Conservation (phyloP, 768 basidiomycete species). For the Naematelia encephala region DNA sequence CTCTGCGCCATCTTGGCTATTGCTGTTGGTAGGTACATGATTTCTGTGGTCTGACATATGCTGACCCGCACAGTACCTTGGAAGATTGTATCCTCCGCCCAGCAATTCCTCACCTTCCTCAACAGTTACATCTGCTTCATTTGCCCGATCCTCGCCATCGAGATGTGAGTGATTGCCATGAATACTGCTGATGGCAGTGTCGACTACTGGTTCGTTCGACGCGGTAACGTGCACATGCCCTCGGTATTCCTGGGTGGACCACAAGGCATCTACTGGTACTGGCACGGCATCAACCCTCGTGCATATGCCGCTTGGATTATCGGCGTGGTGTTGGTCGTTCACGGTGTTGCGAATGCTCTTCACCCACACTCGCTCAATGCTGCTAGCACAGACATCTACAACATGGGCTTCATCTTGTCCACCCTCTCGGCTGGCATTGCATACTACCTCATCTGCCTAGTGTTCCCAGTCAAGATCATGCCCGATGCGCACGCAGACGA, state of each 20-base stretch:
- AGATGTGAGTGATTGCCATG: too few species aligned
- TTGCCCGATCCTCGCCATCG: slow-evolving; percentile 14
- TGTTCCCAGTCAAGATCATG: slow-evolving; percentile 9
- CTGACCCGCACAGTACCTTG: slow-evolving; percentile 1
- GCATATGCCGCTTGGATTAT: slow-evolving; percentile 11
- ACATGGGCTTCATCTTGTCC: slow-evolving; percentile 16
- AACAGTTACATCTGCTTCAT: slow-evolving; percentile 18
- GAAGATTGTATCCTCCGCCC: slow-evolving; percentile 12
- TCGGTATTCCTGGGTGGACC: slow-evolving; percentile 4
- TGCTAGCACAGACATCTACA: slow-evolving; percentile 11
- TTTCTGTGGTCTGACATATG: background rate
- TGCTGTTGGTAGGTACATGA: too few species aligned
- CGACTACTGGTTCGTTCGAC: slow-evolving; percentile 13
- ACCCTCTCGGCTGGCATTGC: slow-evolving; percentile 1
- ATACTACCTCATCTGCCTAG: slow-evolving; percentile 13
- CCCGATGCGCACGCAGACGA: slow-evolving; percentile 7
- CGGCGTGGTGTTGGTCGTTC: slow-evolving; percentile 11
- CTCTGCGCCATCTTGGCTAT: slow-evolving; percentile 7
- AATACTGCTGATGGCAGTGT: too few species aligned
- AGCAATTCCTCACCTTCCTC: slow-evolving; percentile 15
- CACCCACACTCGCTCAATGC: slow-evolving; percentile 1
- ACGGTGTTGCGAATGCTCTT: slow-evolving; percentile 13
- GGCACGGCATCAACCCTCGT: slow-evolving; percentile 9
- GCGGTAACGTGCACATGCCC: slow-evolving; percentile 10
- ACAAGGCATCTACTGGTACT: slow-evolving; percentile 7